Percentiles rank a stretch among this genome's conserved stretches.
phyloP scores from a whole-genome alignment of 305 asterid genomes.

The Fraxinus ornus region DNA sequence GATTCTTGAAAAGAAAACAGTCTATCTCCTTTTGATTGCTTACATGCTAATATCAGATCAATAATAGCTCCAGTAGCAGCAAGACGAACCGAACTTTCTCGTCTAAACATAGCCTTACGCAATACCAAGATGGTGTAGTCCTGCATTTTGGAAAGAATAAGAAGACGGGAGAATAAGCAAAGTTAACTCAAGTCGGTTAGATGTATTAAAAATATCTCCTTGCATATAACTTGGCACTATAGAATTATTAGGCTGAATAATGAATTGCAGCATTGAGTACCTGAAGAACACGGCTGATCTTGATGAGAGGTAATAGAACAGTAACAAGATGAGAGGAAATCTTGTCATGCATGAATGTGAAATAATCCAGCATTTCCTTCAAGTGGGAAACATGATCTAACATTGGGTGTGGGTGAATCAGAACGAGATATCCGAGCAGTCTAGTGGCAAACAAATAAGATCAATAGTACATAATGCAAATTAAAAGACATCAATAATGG shows the following conservation, averaged over 20 bases:
- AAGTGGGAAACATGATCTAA: slow-evolving; percentile 65
- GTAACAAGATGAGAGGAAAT: slow-evolving; percentile 59
- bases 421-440: slow-evolving; percentile 59
- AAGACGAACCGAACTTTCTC: slow-evolving; percentile 70
- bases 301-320: slow-evolving; percentile 66
- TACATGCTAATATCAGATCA: slow-evolving; percentile 67
- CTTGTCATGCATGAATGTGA: slow-evolving; percentile 59
- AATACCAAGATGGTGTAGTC: slow-evolving; percentile 73
- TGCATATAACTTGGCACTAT: slow-evolving; percentile 6
- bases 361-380: slow-evolving; percentile 88
- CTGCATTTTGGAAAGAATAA: slow-evolving; percentile 36
- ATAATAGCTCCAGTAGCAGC: slow-evolving; percentile 69
- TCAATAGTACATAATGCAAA: slow-evolving; percentile 22
- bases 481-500: slow-evolving; percentile 22
- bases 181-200: background rate
- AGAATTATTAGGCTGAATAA: slow-evolving; percentile 22
- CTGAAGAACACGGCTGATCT: slow-evolving; percentile 64
- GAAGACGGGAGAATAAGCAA: slow-evolving; percentile 8
- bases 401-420: slow-evolving; percentile 65
- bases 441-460: slow-evolving; percentile 38
- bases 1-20: slow-evolving; percentile 77
- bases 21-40: slow-evolving; percentile 50
- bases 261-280: slow-evolving; percentile 36
- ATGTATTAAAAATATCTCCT: slow-evolving; percentile 14
- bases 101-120: slow-evolving; percentile 84